Base-by-base conservation (phyloP, 1,284 basidiomycete genomes). In the Porodaedalea pini region DNA sequence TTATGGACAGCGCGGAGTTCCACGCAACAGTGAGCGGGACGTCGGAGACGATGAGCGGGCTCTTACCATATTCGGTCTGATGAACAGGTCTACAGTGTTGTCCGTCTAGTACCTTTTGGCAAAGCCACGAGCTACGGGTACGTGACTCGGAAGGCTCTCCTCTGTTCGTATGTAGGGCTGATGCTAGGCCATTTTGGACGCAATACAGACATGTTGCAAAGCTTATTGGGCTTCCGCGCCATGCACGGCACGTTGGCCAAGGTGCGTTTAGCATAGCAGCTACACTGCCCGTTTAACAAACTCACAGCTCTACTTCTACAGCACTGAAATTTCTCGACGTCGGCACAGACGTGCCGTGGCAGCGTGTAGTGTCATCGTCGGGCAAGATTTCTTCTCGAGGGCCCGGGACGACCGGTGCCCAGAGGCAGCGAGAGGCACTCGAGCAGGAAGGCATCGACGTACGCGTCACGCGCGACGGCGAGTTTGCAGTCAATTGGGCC, bases 201-300 rank as follows among this genome's bases (percentile, higher is more conserved):
- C n/a, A 15, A 25, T 13, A 23, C 88, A 90, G 90, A 0, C 90
- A 93, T 67, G 81, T 94, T 51, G 90, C 92, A 7, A 92, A 87
- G 65, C 74, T 94, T 17, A 80, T 92, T 43, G 90, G 90, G 15
- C 91, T 90, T 82, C 92, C 91, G 0, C 78, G 76, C 19, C 83
- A 94, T 72, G 84, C 92, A 0, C 77, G 91, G 60, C 90, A 92
- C 66, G 91, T 94, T 34, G 92, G 92, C 1, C 89, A 92, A 81
- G 86, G 92, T 90, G 61, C 59, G 76, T 63, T 10, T 32, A 41
- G 19, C 51, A n/a, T n/a, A 17, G 8, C 11, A 23, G 21, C 29
- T 23, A 15, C 25, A 29, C 34, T 39, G 36, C 36, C 21, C 37
- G 17, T 41, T 36, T 11, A 32, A 21, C 15, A 27, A 34, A 19